Evolutionary conservation across 192 early-diverging fungal genomes (phyloP).

Genomic region (Coemansia sp.): DNA sequence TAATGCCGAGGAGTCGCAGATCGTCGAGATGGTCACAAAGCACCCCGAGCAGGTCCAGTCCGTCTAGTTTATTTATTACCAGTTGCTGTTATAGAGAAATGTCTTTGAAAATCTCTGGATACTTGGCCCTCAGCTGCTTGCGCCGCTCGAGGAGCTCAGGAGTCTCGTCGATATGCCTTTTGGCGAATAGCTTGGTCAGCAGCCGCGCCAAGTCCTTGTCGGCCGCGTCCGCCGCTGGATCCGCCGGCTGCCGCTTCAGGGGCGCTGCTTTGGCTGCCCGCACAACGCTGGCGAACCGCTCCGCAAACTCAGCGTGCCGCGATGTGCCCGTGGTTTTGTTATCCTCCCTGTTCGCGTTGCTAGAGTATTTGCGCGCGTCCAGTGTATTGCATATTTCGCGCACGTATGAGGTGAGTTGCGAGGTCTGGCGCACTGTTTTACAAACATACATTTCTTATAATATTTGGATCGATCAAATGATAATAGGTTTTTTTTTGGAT

Average conservation of each 20-base stretch:
- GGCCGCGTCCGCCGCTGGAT: neutral
- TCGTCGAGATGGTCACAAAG: slow-evolving; percentile 38
- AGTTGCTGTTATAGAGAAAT: neutral
- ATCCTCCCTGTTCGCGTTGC: too few relatives aligned
- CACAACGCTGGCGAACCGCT: neutral
- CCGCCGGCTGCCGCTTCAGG: neutral
- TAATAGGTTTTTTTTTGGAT: too few relatives aligned
- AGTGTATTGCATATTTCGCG: neutral
- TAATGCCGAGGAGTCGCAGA: slow-evolving; percentile 8
- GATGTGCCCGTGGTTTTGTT: neutral
- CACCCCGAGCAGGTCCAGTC: slow-evolving; percentile 40
- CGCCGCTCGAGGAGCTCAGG: slow-evolving; percentile 30
- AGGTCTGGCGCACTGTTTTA: neutral
- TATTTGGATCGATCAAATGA: too few relatives aligned
- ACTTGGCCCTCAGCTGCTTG: slow-evolving; percentile 15
- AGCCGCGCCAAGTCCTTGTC: slow-evolving; percentile 16
- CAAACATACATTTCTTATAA: neutral
- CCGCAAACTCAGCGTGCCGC: neutral
- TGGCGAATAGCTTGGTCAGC: slow-evolving; percentile 13
- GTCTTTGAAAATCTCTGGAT: slow-evolving; percentile 31
- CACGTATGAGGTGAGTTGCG: neutral
- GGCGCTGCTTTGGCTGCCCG: neutral
- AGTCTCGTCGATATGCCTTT: slow-evolving; percentile 15
- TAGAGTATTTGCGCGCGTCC: neutral
- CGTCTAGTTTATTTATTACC: slow-evolving; percentile 7